Base-by-base conservation (phyloP, 257 asterid species). In the Striga asiatica region DNA sequence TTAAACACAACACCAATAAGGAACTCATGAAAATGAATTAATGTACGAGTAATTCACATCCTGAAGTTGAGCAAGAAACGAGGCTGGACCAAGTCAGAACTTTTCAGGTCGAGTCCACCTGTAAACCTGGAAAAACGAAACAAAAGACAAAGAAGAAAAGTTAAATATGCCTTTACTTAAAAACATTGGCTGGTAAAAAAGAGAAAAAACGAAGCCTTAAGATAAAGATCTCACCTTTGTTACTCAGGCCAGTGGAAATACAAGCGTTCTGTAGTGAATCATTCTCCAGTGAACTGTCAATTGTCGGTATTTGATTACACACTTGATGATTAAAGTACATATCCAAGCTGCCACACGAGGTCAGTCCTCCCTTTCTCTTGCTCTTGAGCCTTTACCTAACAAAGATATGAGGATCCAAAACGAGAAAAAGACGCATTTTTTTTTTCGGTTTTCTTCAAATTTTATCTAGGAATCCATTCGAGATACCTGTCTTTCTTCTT, bases 381-480 rank as follows among this genome's bases (percentile, higher is more conserved):
- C 80, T 67, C 80, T 74, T 79, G 62, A 79, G 79, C 85, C 89
- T 81, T 75, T 80, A 73, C 68, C 78, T 75, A 66, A 71, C 78
- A 78, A 61, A 66, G 76, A 57, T 46, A 53, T 71, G 76, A 78
- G 77, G 55, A 74, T 55, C 69, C 50, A 31, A 32, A 50, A 53
- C 29, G 16, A 50, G 60, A 65, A 59, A 58, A 27, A 55, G 42
- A 55, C 18, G 24, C 43, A 8, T 17, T 23, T 49, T 34, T 41
- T 56, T 57, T 42, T 38, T 41, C 48, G n/a, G 10, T 25, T 52
- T 35, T 42, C 35, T 7, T 52, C 27, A 20, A 20, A 67, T 13
- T 50, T 68, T 60, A 56, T 56, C 58, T 50, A 35, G 60, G 50
- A 43, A 32, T 54, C 39, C 41, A 35, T 14, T 41, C 14, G 69